Percentiles rank a stretch among this genome's conserved stretches.
Evolutionary conservation across 176 grass and related monocot species (phyloP).

Genomic region (Musa troglodytarum): DNA sequence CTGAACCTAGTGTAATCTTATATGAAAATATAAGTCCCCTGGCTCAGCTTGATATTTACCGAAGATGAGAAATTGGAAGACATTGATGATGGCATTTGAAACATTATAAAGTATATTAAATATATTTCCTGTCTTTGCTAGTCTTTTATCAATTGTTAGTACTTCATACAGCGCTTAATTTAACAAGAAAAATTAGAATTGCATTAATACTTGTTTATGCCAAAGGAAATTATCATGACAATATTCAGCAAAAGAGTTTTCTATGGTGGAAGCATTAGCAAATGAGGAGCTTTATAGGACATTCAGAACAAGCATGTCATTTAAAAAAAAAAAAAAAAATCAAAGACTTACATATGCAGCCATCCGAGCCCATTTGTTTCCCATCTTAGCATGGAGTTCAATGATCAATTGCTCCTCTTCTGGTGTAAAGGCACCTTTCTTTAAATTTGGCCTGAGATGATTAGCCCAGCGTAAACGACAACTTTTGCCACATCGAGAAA

Average conservation of each 20-base stretch:
- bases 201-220: not conserved
- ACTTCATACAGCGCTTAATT: not conserved
- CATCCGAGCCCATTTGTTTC: constrained; percentile 18
- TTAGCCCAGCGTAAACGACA: constrained; percentile 6
- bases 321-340: not conserved
- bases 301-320: not conserved
- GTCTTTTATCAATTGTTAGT: too few species aligned
- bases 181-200: not conserved
- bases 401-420: constrained; percentile 16
- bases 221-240: not conserved
- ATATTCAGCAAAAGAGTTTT: not conserved
- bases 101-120: not conserved
- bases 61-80: not conserved
- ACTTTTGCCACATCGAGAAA: constrained; percentile 8
- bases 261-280: not conserved
- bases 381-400: constrained; percentile 13
- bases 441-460: constrained; percentile 17
- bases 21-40: not conserved
- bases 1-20: not conserved
- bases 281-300: not conserved
- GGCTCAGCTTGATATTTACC: not conserved
- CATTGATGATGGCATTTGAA: not conserved
- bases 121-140: too few species aligned
- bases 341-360: constrained; percentile 4
- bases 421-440: constrained; percentile 7